These are phyloP conservation scores for Leccinum incarnatum DNA, from an alignment of 768 basidiomycete species.

Conservation along the genomic window DNA sequence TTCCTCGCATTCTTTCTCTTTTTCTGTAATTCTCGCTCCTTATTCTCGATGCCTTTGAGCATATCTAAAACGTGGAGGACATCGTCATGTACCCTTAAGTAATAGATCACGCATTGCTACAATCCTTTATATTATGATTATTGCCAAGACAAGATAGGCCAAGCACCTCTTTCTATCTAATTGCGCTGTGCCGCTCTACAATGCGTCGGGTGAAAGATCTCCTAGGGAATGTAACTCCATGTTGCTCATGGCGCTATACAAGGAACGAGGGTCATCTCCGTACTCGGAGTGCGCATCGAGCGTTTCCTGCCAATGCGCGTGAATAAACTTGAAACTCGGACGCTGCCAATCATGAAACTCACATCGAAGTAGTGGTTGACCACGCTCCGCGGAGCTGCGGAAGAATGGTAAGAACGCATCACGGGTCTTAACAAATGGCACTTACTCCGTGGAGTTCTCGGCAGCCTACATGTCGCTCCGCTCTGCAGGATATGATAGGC, in stretches of 20 bases:
- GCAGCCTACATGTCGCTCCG: slow-evolving; percentile 83
- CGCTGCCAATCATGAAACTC: slow-evolving; percentile 24
- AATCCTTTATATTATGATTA: slow-evolving; percentile 28
- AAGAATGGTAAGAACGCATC: slow-evolving; percentile 6
- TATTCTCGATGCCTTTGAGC: slow-evolving; percentile 18
- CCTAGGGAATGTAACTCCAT: slow-evolving; percentile 57
- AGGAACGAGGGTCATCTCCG: slow-evolving; percentile 67
- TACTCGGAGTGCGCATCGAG: slow-evolving; percentile 71
- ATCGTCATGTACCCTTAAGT: slow-evolving; percentile 35
- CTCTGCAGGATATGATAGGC: slow-evolving; percentile 91
- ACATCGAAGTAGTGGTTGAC: slow-evolving; percentile 95
- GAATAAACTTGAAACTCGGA: not conserved
- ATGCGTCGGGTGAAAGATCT: slow-evolving; percentile 70
- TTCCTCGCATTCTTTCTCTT: slow-evolving; percentile 2
- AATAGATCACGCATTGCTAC: slow-evolving; percentile 38
- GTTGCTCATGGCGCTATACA: slow-evolving; percentile 57
- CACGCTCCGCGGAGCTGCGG: slow-evolving; percentile 77
- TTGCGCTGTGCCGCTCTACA: slow-evolving; percentile 34
- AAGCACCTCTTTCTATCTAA: not conserved
- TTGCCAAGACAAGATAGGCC: slow-evolving; percentile 8
- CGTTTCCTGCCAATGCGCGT: slow-evolving; percentile 51
- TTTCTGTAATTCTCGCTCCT: slow-evolving; percentile 15
- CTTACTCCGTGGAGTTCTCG: slow-evolving; percentile 91
- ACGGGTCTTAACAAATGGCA: slow-evolving; percentile 8
- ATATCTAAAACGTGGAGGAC: slow-evolving; percentile 35